Evolutionary conservation across 768 basidiomycete genomes (phyloP).

Genomic region (Rossbeevera mucosa): DNA sequence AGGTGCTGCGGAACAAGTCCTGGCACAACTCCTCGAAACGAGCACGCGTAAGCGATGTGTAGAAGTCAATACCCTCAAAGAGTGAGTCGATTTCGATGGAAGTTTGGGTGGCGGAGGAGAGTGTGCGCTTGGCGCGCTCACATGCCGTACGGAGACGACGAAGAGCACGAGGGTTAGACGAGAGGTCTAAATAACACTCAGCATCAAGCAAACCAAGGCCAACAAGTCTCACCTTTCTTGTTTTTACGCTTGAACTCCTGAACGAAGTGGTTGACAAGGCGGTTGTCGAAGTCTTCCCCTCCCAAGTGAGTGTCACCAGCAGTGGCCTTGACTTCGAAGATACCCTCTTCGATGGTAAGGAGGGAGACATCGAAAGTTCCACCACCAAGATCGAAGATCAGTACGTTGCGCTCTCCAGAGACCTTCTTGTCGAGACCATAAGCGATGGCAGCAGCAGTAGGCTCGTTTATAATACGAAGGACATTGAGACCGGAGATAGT

Average conservation of each 20-base stretch:
- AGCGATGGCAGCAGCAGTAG: constrained; percentile 96
- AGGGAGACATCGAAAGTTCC: constrained; percentile 98
- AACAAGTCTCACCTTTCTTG: constrained; percentile 69
- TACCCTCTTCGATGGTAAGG: constrained; percentile 93
- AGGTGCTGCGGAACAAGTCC: constrained; percentile 89
- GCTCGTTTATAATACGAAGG: constrained; percentile 98
- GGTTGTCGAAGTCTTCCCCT: constrained; percentile 98
- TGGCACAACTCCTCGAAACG: constrained; percentile 96
- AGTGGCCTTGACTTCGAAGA: constrained; percentile 97
- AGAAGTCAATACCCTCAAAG: constrained; percentile 97
- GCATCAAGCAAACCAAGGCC: not conserved
- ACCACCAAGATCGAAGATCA: constrained; percentile 98
- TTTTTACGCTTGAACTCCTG: constrained; percentile 97
- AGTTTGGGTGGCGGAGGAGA: constrained; percentile 94
- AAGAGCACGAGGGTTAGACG: constrained; percentile 88
- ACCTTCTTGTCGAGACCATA: constrained; percentile 98
- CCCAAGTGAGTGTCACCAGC: constrained; percentile 98
- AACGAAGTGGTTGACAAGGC: constrained; percentile 94
- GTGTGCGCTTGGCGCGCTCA: constrained; percentile 97
- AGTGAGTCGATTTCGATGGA: constrained; percentile 98
- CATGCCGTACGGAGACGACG: constrained; percentile 97
- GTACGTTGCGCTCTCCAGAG: constrained; percentile 84
- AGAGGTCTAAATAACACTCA: constrained; percentile 56
- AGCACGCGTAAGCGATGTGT: constrained; percentile 95
- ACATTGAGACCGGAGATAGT: constrained; percentile 92